Conservation (phyloP, 257 asterid species). For the Osmanthus fragrans region DNA sequence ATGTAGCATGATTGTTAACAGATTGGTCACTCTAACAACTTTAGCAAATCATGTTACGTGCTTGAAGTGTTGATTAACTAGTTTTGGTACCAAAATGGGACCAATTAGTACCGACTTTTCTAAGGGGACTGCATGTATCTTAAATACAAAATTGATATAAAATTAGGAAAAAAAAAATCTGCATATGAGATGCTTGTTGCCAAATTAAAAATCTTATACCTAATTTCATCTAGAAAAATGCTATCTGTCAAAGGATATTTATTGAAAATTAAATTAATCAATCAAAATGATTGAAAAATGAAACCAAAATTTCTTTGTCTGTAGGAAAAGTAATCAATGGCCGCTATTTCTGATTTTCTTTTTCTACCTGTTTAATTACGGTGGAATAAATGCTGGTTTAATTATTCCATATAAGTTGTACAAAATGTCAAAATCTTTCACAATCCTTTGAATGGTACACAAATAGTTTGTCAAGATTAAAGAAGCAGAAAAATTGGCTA, state of each 20-base stretch:
- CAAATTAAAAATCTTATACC: neutral
- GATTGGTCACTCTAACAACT: too few relatives aligned
- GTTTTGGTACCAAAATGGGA: too few relatives aligned
- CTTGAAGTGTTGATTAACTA: too few relatives aligned
- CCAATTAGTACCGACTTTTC: neutral
- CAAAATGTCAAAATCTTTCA: neutral
- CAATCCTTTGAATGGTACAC: neutral
- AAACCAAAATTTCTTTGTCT: neutral
- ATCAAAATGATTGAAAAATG: neutral
- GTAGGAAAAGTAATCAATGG: neutral
- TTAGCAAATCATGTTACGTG: too few relatives aligned
- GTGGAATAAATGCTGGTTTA: neutral
- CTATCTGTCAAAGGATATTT: neutral
- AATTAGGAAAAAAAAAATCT: neutral
- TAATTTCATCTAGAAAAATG: neutral
- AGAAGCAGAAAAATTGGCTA: too few relatives aligned
- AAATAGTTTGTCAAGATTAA: neutral
- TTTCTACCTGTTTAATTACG: neutral
- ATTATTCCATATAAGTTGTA: neutral
- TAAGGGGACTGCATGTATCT: neutral
- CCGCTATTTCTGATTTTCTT: neutral
- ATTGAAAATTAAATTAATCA: neutral
- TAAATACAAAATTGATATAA: too few relatives aligned
- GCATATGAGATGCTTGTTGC: neutral
- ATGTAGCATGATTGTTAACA: too few relatives aligned